Conservation (phyloP, 768 basidiomycete genomes). For the Tricholoma terreum region DNA sequence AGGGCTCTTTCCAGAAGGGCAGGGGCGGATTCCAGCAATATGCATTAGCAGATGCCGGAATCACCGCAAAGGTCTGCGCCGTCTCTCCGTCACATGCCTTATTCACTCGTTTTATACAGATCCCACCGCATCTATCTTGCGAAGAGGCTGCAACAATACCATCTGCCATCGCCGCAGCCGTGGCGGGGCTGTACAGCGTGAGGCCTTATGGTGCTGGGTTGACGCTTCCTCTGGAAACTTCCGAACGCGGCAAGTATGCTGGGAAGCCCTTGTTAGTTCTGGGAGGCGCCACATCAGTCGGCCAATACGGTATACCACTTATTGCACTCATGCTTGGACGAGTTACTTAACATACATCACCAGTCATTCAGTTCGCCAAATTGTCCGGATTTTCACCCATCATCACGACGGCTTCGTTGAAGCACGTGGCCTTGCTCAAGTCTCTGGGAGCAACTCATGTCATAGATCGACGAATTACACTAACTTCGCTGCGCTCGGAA, state of each 20-base stretch:
- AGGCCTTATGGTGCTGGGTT: conserved; percentile 19
- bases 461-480: conserved; percentile 23
- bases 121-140: conserved; percentile 30
- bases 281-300: conserved; percentile 24
- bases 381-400: conserved; percentile 41
- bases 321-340: neutral
- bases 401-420: conserved; percentile 32
- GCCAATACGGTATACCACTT: conserved; percentile 22
- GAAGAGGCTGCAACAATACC: conserved; percentile 42
- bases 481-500: conserved; percentile 16
- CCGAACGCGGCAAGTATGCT: conserved; percentile 21
- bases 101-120: neutral
- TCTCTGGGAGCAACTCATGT: conserved; percentile 40
- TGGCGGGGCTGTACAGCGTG: conserved; percentile 29
- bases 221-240: conserved; percentile 17
- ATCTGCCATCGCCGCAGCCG: neutral
- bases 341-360: neutral
- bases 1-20: conserved; percentile 4
- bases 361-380: conserved; percentile 35
- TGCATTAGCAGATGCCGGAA: conserved; percentile 16
- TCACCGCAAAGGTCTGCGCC: conserved; percentile 14
- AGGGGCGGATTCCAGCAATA: conserved; percentile 27
- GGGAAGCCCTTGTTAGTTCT: conserved; percentile 25
- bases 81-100: conserved; percentile 20
- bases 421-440: conserved; percentile 27